phyloP scores from a whole-genome alignment of 192 early-diverging fungal species.

The Phycomyces blakesleeanus region DNA sequence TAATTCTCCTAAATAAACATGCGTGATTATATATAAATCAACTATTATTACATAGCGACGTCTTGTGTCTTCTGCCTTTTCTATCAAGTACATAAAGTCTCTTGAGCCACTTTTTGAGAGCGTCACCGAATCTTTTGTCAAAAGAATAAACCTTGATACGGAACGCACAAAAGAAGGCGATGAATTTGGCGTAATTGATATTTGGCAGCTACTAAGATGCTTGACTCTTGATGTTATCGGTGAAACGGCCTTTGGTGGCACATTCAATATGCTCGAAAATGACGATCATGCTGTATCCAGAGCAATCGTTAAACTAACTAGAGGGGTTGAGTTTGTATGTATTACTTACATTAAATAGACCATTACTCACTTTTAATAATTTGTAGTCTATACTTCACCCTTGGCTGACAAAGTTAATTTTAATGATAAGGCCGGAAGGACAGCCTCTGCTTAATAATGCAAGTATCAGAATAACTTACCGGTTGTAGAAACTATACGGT shows the following conservation, averaged over 20 bases:
- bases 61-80: slow-evolving; percentile 44
- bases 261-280: slow-evolving; percentile 47
- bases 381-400: slow-evolving; percentile 1
- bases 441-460: neutral
- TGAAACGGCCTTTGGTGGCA: slow-evolving; percentile 44
- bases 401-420: slow-evolving; percentile 5
- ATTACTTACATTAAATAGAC: neutral
- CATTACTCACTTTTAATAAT: neutral
- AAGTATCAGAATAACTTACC: too few species aligned
- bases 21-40: too few species aligned
- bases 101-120: slow-evolving; percentile 43
- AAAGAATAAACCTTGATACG: slow-evolving; percentile 27
- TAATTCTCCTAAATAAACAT: neutral
- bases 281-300: slow-evolving; percentile 36
- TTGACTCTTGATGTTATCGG: slow-evolving; percentile 41
- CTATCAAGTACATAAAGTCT: slow-evolving; percentile 40
- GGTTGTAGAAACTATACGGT: too few species aligned
- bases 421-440: neutral
- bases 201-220: slow-evolving; percentile 32
- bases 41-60: slow-evolving; percentile 31
- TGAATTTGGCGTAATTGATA: slow-evolving; percentile 25
- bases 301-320: slow-evolving; percentile 9
- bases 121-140: slow-evolving; percentile 25
- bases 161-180: slow-evolving; percentile 16
- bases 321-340: slow-evolving; percentile 10